phyloP scores from a whole-genome alignment of 139 green algal species.

The Dunaliella sp. region DNA sequence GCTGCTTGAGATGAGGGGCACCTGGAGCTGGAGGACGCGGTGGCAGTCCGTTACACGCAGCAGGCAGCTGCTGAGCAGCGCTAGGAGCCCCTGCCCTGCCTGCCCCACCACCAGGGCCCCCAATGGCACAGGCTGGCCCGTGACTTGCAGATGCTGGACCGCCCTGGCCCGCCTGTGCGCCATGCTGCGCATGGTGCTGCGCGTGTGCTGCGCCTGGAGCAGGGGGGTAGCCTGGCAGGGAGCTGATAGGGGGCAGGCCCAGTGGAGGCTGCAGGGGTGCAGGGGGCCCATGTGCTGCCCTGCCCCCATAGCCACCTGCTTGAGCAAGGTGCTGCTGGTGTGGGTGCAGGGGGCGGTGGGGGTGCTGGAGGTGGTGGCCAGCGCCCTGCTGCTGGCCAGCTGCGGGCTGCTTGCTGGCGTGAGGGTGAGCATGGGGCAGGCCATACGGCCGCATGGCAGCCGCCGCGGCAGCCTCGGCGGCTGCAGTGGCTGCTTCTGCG shows the following conservation, averaged over 20 bases:
- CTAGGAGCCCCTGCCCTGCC: too few species aligned
- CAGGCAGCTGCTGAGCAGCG: not conserved
- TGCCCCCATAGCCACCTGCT: not conserved
- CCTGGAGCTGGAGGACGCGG: not conserved
- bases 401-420: not conserved
- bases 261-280: not conserved
- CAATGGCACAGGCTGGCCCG: too few species aligned
- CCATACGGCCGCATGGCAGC: not conserved
- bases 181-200: too few species aligned
- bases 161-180: too few species aligned
- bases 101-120: not conserved
- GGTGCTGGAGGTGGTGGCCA: not conserved
- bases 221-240: not conserved
- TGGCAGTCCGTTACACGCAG: not conserved
- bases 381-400: not conserved
- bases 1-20: too few species aligned
- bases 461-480: not conserved
- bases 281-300: not conserved
- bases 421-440: not conserved
- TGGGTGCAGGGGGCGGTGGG: not conserved
- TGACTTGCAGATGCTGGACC: too few species aligned
- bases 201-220: too few species aligned
- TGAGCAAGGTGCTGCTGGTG: not conserved
- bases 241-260: not conserved
- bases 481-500: not conserved